Evolutionary conservation across 2,329 filamentous ascomycete genomes (phyloP), one percentile per base, ranked within the genome.

Genomic region (Stemphylium lycopersici): DNA sequence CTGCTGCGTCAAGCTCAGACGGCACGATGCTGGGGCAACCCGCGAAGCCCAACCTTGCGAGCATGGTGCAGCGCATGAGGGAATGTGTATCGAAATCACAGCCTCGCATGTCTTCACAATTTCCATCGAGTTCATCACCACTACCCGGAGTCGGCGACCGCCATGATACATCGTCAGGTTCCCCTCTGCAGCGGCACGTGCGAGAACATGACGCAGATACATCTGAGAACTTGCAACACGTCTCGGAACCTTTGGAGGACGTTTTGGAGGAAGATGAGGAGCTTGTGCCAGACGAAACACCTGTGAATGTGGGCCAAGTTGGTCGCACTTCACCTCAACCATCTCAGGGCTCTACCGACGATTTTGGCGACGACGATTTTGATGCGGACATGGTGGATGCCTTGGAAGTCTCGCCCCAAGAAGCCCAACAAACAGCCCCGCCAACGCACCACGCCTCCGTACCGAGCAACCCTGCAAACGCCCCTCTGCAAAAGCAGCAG

Each of bases 111-210:
- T 57, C 55, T 11, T 67, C 66, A 6, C 61, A 69, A 13, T 63
- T 70, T 18, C 79, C 78, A 1, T 79, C 78, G 7, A 81, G 79
- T 63, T 81, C 80, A 8, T 80, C 77, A 26, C 79, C 79, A 1
- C 59, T 80, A 12, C 78, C 78, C 11, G 77, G 76, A 3, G 45
- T 44, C 13, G 56, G 54, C n/a, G 63, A 69, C 31, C 60, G 60
- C 4, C 62, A 57, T 24, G 33, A 41, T 2, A 38, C 24, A 12
- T 63, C 65, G 1, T 58, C 64, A 1, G 69, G 65, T 3, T 75
- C 74, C 13, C 74, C 73, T 20, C 55, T 73, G 3, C 68, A 69
- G 44, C 59, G 65, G n/a, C 71, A 61, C 32, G 51, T 59, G 15
- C 66, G 56, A 8, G 62, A 65, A 15, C 47, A 59, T n/a, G 46